phyloP scores from a whole-genome alignment of 257 asterid species.

The Solanum chaucha region DNA sequence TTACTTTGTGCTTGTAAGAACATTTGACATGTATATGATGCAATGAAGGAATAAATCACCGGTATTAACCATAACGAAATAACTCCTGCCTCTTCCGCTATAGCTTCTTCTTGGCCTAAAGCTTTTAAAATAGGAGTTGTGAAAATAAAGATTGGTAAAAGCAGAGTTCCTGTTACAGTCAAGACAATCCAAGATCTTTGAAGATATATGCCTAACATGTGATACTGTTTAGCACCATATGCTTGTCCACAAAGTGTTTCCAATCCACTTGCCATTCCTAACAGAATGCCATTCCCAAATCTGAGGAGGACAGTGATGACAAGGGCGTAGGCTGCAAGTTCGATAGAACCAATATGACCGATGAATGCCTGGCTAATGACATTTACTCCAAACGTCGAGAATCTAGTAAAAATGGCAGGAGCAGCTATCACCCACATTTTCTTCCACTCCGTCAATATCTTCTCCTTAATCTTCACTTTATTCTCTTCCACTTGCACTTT shows the following conservation, averaged over 20 bases:
- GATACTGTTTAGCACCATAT: constrained; percentile 66
- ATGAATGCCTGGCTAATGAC: constrained; percentile 41
- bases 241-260: constrained; percentile 83
- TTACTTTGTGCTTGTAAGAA: constrained; percentile 77
- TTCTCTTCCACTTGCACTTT: not conserved
- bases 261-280: constrained; percentile 71
- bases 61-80: constrained; percentile 54
- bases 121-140: constrained; percentile 45
- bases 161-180: constrained; percentile 14
- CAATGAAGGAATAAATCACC: constrained; percentile 31
- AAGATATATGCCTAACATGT: constrained; percentile 74
- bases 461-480: not conserved
- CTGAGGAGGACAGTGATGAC: constrained; percentile 35
- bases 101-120: constrained; percentile 50
- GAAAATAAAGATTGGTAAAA: constrained; percentile 40
- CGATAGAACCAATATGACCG: constrained; percentile 34
- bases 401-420: constrained; percentile 40
- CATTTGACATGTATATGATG: constrained; percentile 69
- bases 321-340: constrained; percentile 42
- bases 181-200: constrained; percentile 75
- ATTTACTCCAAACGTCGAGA: constrained; percentile 34
- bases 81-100: constrained; percentile 37
- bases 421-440: constrained; percentile 42
- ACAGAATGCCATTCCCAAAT: constrained; percentile 38
- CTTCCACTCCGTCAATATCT: constrained; percentile 26